Evolutionary conservation across 306 rosid species (phyloP).

Genomic region (Cyclanthera cordifolia): DNA sequence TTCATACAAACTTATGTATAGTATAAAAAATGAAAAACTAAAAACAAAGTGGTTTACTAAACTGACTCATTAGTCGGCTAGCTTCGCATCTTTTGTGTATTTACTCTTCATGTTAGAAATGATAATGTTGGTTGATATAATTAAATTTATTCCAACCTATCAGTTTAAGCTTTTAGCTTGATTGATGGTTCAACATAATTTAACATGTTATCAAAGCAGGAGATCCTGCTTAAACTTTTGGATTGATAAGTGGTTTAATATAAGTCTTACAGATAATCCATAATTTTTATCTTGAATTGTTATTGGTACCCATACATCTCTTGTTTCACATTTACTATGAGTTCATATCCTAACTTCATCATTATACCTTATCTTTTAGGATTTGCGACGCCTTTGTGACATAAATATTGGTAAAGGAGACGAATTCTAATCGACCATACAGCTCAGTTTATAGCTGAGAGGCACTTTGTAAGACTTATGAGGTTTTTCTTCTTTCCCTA

Average conservation of each 20-base stretch:
- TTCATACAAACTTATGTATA: neutral
- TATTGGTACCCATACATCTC: neutral
- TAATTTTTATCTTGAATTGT: neutral
- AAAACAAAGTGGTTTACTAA: neutral
- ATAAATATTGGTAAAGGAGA: constrained; percentile 31
- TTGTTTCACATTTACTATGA: constrained; percentile 14
- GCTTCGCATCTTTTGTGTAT: neutral
- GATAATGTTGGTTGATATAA: no score
- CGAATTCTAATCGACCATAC: neutral
- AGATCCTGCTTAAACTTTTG: no score
- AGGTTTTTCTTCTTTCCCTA: constrained; percentile 9
- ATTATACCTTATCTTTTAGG: constrained; percentile 53
- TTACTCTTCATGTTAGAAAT: neutral
- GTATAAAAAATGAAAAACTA: neutral
- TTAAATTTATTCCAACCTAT: no score
- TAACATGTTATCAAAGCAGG: no score
- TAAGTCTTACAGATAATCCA: no score
- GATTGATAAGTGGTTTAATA: no score
- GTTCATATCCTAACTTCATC: constrained; percentile 35
- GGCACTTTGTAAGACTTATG: neutral
- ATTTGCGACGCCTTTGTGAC: constrained; percentile 80
- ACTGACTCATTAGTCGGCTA: neutral
- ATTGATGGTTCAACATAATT: no score
- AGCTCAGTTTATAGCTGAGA: neutral
- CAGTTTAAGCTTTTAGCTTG: no score